Percentiles rank a stretch among this genome's conserved stretches.
phyloP scores from a whole-genome alignment of 1,284 basidiomycete genomes.

The Trichosporon sp. region DNA sequence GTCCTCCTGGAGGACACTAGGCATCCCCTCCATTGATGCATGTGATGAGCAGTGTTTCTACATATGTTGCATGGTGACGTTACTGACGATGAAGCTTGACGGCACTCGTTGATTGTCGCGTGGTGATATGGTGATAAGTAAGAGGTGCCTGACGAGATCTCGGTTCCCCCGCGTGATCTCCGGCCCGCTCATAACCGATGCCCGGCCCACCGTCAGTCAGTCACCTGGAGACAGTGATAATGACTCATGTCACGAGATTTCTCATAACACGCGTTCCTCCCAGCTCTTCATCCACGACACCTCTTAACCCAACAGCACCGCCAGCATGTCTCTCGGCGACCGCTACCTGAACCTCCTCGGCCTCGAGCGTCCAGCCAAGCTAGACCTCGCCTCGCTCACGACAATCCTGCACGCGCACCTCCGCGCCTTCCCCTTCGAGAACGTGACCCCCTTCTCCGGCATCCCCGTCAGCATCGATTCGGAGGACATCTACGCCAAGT shows the following conservation, averaged over 20 bases:
- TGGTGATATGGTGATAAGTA: background rate
- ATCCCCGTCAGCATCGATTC: conserved; percentile 21
- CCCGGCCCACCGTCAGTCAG: too few species aligned
- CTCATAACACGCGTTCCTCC: too few species aligned
- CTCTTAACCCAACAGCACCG: background rate
- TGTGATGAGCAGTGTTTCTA: conserved; percentile 18
- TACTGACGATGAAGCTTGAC: too few species aligned
- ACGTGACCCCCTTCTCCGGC: conserved; percentile 27
- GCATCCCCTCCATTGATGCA: background rate
- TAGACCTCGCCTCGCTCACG: conserved; percentile 20
- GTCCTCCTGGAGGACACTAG: conserved; percentile 9
- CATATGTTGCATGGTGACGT: background rate
- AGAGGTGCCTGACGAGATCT: background rate
- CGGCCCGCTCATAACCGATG: background rate
- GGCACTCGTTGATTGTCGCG: background rate
- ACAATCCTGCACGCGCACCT: conserved; percentile 28
- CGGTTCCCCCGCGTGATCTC: background rate
- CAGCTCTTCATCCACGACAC: background rate
- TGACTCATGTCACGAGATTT: too few species aligned
- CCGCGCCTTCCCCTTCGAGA: conserved; percentile 28
- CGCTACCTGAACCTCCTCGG: conserved; percentile 27
- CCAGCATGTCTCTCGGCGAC: conserved; percentile 19
- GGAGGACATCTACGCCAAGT: conserved; percentile 21
- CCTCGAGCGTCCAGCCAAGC: background rate
- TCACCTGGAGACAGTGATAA: background rate